Percentiles rank a stretch among this genome's conserved stretches.
These are phyloP conservation scores for Beauveria scarabaeidicola DNA, from an alignment of 2,329 filamentous ascomycete genomes.

Conservation along the genomic window DNA sequence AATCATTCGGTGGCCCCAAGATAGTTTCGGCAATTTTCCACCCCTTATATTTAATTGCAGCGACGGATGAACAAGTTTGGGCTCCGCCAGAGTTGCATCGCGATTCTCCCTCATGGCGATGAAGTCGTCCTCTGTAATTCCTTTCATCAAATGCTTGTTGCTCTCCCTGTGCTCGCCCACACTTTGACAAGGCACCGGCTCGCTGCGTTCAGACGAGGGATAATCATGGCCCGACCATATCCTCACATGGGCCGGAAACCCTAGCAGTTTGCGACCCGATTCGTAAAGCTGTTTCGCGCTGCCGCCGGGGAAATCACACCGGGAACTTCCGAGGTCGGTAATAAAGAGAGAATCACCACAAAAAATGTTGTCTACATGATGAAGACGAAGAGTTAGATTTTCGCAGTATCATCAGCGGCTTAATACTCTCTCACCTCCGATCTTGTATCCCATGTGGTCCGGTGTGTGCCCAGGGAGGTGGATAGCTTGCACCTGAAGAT, in stretches of 20 bases:
- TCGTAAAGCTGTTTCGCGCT: slow-evolving; percentile 30
- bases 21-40: slow-evolving; percentile 32
- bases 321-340: slow-evolving; percentile 37
- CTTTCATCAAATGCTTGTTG: slow-evolving; percentile 37
- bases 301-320: slow-evolving; percentile 44
- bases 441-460: slow-evolving; percentile 50
- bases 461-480: slow-evolving; percentile 54
- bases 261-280: slow-evolving; percentile 31
- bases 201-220: slow-evolving; percentile 26
- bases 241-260: slow-evolving; percentile 29
- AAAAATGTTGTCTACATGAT: slow-evolving; percentile 29
- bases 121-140: slow-evolving; percentile 31
- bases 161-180: slow-evolving; percentile 31
- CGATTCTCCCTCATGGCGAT: slow-evolving; percentile 30
- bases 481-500: slow-evolving; percentile 35
- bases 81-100: slow-evolving; percentile 31
- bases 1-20: slow-evolving; percentile 3
- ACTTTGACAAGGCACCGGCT: slow-evolving; percentile 29
- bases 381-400: not conserved
- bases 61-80: slow-evolving; percentile 36
- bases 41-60: slow-evolving; percentile 43
- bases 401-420: no score
- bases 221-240: slow-evolving; percentile 47
- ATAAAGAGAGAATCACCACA: slow-evolving; percentile 42
- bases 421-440: slow-evolving; percentile 27